Conservation (phyloP, 306 rosid species). For the Luffa aegyptiaca region DNA sequence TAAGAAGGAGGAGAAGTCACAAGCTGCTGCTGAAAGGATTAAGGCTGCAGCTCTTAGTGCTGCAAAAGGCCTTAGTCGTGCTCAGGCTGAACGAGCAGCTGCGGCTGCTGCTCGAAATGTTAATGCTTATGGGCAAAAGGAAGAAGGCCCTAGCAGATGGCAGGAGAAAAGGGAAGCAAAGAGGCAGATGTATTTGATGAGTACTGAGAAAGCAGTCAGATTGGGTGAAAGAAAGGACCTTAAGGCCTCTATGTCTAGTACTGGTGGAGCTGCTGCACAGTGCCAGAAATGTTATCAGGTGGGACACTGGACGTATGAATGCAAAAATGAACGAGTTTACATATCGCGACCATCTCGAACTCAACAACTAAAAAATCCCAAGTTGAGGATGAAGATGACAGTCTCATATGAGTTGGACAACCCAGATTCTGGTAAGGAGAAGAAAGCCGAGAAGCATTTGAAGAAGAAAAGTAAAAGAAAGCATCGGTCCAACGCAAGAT, state of each 20-base stretch:
- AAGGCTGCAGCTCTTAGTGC: conserved; percentile 93
- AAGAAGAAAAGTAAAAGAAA: conserved; percentile 75
- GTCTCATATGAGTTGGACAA: conserved; percentile 43
- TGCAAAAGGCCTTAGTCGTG: conserved; percentile 94
- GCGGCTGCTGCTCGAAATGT: conserved; percentile 92
- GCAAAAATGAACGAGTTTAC: conserved; percentile 90
- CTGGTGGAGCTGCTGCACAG: conserved; percentile 49
- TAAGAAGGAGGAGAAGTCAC: conserved; percentile 93
- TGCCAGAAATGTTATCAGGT: conserved; percentile 87
- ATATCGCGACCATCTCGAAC: conserved; percentile 92
- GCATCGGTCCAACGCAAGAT: conserved; percentile 41
- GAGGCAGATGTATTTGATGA: conserved; percentile 97
- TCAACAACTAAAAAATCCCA: conserved; percentile 86
- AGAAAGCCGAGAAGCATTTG: conserved; percentile 33
- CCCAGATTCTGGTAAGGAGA: conserved; percentile 29
- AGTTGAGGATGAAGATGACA: conserved; percentile 55
- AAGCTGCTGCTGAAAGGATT: conserved; percentile 91
- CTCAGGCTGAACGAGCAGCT: conserved; percentile 96
- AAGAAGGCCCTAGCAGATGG: conserved; percentile 99
- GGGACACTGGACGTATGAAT: conserved; percentile 96
- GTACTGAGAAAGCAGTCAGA: conserved; percentile 93
- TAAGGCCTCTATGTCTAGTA: conserved; percentile 37
- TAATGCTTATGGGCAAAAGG: conserved; percentile 98
- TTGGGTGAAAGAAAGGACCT: conserved; percentile 88
- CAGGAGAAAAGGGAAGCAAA: conserved; percentile 98